A percentile compares a stretch with the other conserved stretches of the same genome.
These are phyloP conservation scores for Myxozyma sirexii DNA, from an alignment of 805 yeast genomes.

Conservation along the genomic window DNA sequence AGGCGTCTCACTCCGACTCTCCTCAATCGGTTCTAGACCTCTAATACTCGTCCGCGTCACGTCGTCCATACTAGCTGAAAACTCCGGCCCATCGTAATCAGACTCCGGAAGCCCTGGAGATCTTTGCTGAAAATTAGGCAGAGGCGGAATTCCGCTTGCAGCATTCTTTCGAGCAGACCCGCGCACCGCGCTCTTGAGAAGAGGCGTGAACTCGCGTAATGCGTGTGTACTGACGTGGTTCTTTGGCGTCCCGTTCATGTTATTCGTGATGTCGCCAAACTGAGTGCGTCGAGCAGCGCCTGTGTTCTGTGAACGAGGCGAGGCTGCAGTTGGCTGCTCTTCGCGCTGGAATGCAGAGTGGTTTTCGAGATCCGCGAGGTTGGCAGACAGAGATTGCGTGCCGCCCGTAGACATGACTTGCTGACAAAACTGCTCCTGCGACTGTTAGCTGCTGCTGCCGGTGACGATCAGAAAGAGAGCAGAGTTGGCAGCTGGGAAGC, in stretches of 20 bases:
- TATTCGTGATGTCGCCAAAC: slow-evolving; percentile 7
- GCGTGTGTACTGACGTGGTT: background rate
- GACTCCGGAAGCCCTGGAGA: slow-evolving; percentile 29
- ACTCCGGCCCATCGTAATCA: slow-evolving; percentile 1
- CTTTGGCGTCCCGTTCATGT: background rate
- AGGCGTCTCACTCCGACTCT: slow-evolving; percentile 23
- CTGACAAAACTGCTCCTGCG: background rate
- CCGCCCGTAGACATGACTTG: background rate
- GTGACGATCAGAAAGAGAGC: background rate
- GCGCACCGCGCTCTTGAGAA: slow-evolving; percentile 25
- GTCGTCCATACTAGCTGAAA: slow-evolving; percentile 25
- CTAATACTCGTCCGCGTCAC: slow-evolving; percentile 21
- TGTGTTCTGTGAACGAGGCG: background rate
- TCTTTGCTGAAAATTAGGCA: slow-evolving; percentile 2
- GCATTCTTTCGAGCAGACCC: background rate
- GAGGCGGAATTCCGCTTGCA: background rate
- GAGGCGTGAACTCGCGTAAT: slow-evolving; percentile 29
- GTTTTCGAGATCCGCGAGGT: slow-evolving; percentile 4
- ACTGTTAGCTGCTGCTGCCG: background rate
- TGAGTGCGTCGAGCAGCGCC: background rate
- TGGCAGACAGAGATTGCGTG: slow-evolving; percentile 6
- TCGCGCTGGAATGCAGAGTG: slow-evolving; percentile 4
- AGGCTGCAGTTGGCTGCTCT: background rate
- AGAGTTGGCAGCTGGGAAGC: background rate
- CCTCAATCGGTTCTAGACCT: background rate